Percentiles rank a stretch among this genome's conserved stretches.
These are phyloP conservation scores for Tillandsia leiboldiana DNA, from an alignment of 176 grass and related monocot species.

Conservation along the genomic window DNA sequence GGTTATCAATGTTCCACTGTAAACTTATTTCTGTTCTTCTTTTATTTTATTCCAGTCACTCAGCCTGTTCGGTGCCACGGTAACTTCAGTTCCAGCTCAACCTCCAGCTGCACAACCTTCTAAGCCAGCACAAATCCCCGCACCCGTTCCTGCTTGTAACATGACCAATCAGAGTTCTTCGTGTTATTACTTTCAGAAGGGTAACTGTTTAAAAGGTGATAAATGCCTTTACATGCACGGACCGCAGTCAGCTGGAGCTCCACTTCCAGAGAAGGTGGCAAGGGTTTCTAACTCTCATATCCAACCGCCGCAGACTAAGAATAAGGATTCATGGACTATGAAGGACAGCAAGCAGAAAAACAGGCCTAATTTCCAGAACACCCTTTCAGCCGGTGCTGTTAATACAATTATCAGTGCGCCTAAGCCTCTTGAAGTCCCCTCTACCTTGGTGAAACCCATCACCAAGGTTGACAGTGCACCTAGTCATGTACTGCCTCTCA, in stretches of 20 bases:
- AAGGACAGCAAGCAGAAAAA: slow-evolving; percentile 22
- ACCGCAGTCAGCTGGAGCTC: slow-evolving; percentile 24
- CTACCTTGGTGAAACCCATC: background rate
- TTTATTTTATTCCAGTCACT: slow-evolving; percentile 28
- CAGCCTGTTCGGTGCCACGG: slow-evolving; percentile 14
- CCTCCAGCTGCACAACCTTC: slow-evolving; percentile 23
- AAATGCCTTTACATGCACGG: slow-evolving; percentile 45
- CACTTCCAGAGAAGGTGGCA: slow-evolving; percentile 8
- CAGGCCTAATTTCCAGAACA: slow-evolving; percentile 14
- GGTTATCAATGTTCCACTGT: background rate
- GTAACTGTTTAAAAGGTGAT: slow-evolving; percentile 49
- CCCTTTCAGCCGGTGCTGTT: background rate
- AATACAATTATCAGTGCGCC: slow-evolving; percentile 7
- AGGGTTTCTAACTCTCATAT: slow-evolving; percentile 24
- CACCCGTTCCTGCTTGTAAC: slow-evolving; percentile 17
- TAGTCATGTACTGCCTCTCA: slow-evolving; percentile 2
- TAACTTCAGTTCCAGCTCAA: slow-evolving; percentile 23
- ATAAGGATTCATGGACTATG: slow-evolving; percentile 27
- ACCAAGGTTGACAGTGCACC: background rate
- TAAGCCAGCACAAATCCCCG: slow-evolving; percentile 15
- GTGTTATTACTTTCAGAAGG: slow-evolving; percentile 59
- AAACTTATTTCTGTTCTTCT: slow-evolving; percentile 3
- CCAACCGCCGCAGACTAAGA: slow-evolving; percentile 13
- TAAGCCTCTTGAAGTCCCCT: background rate
- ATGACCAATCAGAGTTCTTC: slow-evolving; percentile 31